Evolutionary conservation across 1,284 basidiomycete genomes (phyloP).

Genomic region (Ceratobasidium sp.): DNA sequence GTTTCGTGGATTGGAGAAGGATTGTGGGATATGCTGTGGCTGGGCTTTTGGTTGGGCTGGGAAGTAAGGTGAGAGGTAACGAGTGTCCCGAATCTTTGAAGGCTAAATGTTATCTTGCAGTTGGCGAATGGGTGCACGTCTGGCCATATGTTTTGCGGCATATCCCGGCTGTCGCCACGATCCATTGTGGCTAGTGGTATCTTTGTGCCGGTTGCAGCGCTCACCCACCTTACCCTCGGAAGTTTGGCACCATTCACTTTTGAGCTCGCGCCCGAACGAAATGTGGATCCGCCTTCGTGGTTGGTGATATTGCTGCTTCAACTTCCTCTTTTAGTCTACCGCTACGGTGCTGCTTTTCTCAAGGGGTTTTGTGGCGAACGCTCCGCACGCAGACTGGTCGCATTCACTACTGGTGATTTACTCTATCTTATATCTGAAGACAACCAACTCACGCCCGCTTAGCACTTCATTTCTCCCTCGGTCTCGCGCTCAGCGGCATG

Average conservation of each 20-base stretch:
- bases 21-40: slow-evolving; percentile 1
- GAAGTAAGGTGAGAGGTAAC: slow-evolving; percentile 18
- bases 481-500: slow-evolving; percentile 27
- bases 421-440: neutral
- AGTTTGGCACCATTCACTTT: neutral
- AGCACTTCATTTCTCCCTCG: slow-evolving; percentile 43
- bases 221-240: slow-evolving; percentile 13
- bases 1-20: neutral
- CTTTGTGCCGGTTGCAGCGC: slow-evolving; percentile 4
- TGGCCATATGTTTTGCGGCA: slow-evolving; percentile 39
- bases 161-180: slow-evolving; percentile 32
- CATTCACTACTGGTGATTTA: slow-evolving; percentile 29
- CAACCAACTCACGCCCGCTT: neutral
- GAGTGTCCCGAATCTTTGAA: neutral
- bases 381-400: slow-evolving; percentile 16
- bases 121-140: slow-evolving; percentile 40
- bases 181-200: slow-evolving; percentile 11
- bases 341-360: slow-evolving; percentile 25
- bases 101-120: neutral
- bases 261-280: neutral
- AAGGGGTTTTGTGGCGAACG: slow-evolving; percentile 13
- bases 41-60: slow-evolving; percentile 25
- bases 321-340: slow-evolving; percentile 18
- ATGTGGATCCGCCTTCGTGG: slow-evolving; percentile 13
- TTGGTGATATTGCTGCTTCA: slow-evolving; percentile 8